A percentile compares a stretch with the other conserved stretches of the same genome.
These are phyloP conservation scores for Termitomyces sp. DNA, from an alignment of 768 basidiomycete species.

Conservation along the genomic window DNA sequence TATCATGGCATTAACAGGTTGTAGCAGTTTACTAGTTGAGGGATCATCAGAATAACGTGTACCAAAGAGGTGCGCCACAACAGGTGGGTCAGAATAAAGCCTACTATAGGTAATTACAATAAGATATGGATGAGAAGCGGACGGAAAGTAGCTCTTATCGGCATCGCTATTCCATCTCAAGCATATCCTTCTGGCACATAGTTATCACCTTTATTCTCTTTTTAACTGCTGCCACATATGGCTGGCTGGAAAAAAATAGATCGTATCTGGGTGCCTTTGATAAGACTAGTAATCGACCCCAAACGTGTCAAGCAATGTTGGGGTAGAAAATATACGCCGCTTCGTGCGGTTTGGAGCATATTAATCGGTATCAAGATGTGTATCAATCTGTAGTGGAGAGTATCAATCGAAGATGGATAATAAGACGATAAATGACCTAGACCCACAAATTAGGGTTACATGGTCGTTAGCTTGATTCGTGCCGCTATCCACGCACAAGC, in stretches of 20 bases:
- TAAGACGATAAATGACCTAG: neutral
- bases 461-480: neutral
- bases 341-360: neutral
- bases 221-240: too few species aligned
- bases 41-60: neutral
- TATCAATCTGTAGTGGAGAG: neutral
- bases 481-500: too few species aligned
- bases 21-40: constrained; percentile 35
- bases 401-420: too few species aligned
- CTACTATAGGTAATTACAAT: neutral
- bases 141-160: neutral
- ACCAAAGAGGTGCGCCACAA: neutral
- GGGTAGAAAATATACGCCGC: too few species aligned
- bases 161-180: neutral
- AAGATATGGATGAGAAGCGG: neutral
- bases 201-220: too few species aligned
- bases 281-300: too few species aligned
- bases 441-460: neutral
- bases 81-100: neutral
- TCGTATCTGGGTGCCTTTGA: too few species aligned
- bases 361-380: neutral
- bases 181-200: neutral
- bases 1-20: constrained; percentile 56
- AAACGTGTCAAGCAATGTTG: too few species aligned
- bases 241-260: too few species aligned